A percentile compares a stretch with the other conserved stretches of the same genome.
Evolutionary conservation across 1,284 basidiomycete genomes (phyloP).

Genomic region (Trichosporon faecale): DNA sequence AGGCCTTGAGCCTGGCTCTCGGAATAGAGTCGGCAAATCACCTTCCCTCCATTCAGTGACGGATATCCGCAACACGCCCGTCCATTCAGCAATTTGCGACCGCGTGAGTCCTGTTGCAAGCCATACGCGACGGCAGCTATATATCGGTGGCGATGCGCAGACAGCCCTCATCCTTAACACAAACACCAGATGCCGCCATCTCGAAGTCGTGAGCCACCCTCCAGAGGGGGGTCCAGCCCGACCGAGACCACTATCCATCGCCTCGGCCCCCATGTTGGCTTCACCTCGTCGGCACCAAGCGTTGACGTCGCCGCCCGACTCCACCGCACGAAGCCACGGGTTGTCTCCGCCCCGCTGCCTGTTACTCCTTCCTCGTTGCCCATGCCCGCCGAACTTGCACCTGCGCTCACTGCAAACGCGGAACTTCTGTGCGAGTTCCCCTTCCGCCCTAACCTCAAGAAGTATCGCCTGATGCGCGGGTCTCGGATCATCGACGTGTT

Average conservation of each 20-base stretch:
- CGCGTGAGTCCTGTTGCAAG: background rate
- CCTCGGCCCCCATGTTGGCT: background rate
- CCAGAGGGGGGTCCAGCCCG: background rate
- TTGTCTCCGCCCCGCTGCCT: background rate
- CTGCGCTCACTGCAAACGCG: background rate
- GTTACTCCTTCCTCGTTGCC: background rate
- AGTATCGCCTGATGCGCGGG: background rate
- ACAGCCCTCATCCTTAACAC: background rate
- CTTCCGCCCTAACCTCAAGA: background rate
- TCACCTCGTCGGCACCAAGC: background rate
- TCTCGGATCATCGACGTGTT: background rate
- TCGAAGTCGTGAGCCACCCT: background rate
- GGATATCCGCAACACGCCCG: background rate
- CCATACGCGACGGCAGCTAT: background rate
- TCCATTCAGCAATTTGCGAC: background rate
- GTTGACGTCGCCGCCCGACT: background rate
- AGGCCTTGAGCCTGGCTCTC: background rate
- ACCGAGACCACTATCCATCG: background rate
- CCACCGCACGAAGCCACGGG: background rate
- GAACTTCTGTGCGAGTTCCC: slow-evolving; percentile 1
- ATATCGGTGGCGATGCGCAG: background rate
- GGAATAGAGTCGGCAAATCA: background rate
- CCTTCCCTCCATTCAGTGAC: background rate
- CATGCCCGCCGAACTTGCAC: background rate
- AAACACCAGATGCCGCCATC: background rate